Evolutionary conservation across 371 early-diverging fungal genomes (phyloP).

Genomic region (Mucor saturninus): DNA sequence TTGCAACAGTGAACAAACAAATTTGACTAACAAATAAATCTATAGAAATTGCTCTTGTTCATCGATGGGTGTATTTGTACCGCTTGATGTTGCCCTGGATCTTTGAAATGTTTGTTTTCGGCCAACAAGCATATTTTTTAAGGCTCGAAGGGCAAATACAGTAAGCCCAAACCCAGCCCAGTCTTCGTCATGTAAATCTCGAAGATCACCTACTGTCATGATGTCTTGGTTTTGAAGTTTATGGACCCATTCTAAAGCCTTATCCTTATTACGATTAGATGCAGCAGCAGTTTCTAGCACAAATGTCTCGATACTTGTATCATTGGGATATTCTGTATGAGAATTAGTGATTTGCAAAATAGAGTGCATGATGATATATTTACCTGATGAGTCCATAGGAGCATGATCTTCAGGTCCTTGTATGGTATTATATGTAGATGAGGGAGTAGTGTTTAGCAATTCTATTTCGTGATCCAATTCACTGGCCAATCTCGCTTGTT

Average conservation of each 20-base stretch:
- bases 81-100: slow-evolving; percentile 30
- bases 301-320: slow-evolving; percentile 72
- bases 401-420: slow-evolving; percentile 7
- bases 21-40: no score
- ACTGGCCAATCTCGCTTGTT: slow-evolving; percentile 18
- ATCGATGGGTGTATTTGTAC: slow-evolving; percentile 38
- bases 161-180: slow-evolving; percentile 82
- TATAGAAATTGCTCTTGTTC: slow-evolving; percentile 33
- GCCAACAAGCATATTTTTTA: slow-evolving; percentile 80
- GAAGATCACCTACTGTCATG: slow-evolving; percentile 82
- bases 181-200: slow-evolving; percentile 79
- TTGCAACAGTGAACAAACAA: no score
- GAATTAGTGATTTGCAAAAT: background rate
- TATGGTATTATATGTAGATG: background rate
- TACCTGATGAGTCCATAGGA: slow-evolving; percentile 11
- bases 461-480: background rate
- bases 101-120: slow-evolving; percentile 37
- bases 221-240: slow-evolving; percentile 79
- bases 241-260: slow-evolving; percentile 75
- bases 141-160: slow-evolving; percentile 85
- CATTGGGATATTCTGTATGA: slow-evolving; percentile 60
- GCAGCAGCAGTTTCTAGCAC: slow-evolving; percentile 72
- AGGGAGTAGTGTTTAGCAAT: background rate
- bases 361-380: background rate
- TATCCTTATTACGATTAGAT: slow-evolving; percentile 71